Percentiles rank a stretch among this genome's conserved stretches.
phyloP scores from a whole-genome alignment of 768 basidiomycete genomes.

The Auricularia sp. region DNA sequence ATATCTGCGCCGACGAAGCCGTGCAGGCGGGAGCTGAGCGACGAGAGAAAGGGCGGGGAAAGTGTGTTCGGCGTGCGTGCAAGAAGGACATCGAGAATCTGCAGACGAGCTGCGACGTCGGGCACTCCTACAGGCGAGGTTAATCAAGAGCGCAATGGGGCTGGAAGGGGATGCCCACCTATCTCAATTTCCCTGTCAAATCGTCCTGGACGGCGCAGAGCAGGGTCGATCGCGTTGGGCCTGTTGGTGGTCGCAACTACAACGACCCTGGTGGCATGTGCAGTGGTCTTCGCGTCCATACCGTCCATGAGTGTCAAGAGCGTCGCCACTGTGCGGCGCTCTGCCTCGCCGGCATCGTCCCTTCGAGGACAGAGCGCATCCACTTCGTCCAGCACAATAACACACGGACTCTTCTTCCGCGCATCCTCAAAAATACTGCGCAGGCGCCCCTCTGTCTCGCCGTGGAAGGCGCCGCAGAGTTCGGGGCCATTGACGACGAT shows the following conservation, averaged over 20 bases:
- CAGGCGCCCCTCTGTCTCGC: slow-evolving; percentile 88
- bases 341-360: slow-evolving; percentile 90
- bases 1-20: slow-evolving; percentile 98
- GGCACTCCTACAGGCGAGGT: slow-evolving; percentile 57
- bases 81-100: slow-evolving; percentile 81
- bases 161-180: slow-evolving; percentile 35
- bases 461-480: slow-evolving; percentile 90
- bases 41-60: slow-evolving; percentile 44
- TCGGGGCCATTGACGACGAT: slow-evolving; percentile 93
- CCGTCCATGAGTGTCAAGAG: slow-evolving; percentile 93
- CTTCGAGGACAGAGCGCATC: slow-evolving; percentile 88
- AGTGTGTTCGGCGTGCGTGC: slow-evolving; percentile 71
- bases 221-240: slow-evolving; percentile 92
- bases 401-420: slow-evolving; percentile 70
- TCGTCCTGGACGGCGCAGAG: slow-evolving; percentile 76
- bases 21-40: slow-evolving; percentile 71
- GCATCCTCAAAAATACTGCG: slow-evolving; percentile 87
- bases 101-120: slow-evolving; percentile 70
- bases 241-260: slow-evolving; percentile 95
- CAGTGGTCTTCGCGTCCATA: slow-evolving; percentile 16
- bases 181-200: slow-evolving; percentile 97
- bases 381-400: slow-evolving; percentile 91
- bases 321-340: slow-evolving; percentile 91
- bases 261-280: slow-evolving; percentile 48
- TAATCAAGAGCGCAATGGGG: not conserved